Conservation (phyloP, 2,329 filamentous ascomycete genomes). For the Nigrograna mackinnonii region DNA sequence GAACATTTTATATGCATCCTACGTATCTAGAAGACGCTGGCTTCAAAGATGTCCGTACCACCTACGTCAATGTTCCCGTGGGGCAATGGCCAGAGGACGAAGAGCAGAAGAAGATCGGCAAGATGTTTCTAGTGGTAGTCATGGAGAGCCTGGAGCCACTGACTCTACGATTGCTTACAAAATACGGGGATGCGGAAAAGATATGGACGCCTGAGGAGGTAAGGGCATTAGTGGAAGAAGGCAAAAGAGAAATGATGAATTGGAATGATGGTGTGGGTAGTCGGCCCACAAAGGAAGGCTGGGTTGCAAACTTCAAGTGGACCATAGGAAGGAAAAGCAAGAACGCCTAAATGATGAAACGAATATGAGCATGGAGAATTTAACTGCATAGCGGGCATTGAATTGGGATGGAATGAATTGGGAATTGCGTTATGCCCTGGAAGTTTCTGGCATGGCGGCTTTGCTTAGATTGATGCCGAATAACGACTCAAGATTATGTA, state of each 20-base stretch:
- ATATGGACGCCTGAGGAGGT: slow-evolving; percentile 35
- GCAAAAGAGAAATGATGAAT: slow-evolving; percentile 29
- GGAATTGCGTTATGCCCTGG: too few relatives aligned
- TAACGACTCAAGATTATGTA: too few relatives aligned
- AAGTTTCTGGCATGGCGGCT: too few relatives aligned
- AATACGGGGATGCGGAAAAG: slow-evolving; percentile 25
- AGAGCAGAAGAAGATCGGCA: slow-evolving; percentile 34
- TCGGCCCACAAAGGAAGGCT: slow-evolving; percentile 27
- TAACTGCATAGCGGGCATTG: too few relatives aligned
- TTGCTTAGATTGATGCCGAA: too few relatives aligned
- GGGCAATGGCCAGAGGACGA: slow-evolving; percentile 35
- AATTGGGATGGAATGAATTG: too few relatives aligned
- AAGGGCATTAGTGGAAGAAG: slow-evolving; percentile 18
- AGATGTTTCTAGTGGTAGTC: slow-evolving; percentile 35
- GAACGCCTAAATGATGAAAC: too few relatives aligned
- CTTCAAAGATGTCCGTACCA: slow-evolving; percentile 47
- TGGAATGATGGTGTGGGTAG: slow-evolving; percentile 26
- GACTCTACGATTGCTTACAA: slow-evolving; percentile 30
- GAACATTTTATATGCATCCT: slow-evolving; percentile 47
- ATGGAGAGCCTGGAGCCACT: slow-evolving; percentile 37
- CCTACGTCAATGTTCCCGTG: slow-evolving; percentile 42
- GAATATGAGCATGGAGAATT: too few relatives aligned
- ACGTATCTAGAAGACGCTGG: slow-evolving; percentile 46
- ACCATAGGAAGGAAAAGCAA: slow-evolving; percentile 33
- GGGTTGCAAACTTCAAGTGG: slow-evolving; percentile 42